phyloP scores from a whole-genome alignment of 2,329 filamentous ascomycete genomes.

The Colletotrichum scovillei region DNA sequence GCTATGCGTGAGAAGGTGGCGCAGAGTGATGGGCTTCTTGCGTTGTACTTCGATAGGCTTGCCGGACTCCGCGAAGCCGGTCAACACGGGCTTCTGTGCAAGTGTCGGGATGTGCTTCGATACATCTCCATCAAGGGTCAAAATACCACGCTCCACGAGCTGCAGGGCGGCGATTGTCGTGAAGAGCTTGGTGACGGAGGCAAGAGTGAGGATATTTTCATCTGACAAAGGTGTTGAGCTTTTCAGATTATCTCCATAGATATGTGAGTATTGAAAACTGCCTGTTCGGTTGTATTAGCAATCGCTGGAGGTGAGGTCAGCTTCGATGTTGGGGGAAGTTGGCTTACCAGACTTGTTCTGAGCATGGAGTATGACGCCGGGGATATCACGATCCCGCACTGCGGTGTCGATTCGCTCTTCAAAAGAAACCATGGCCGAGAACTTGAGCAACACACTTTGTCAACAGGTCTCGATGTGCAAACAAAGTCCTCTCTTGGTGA shows the following conservation, averaged over 20 bases:
- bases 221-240: conserved; percentile 47
- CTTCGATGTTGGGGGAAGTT: background rate
- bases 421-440: conserved; percentile 19
- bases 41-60: conserved; percentile 48
- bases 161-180: conserved; percentile 65
- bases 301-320: background rate
- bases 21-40: conserved; percentile 56
- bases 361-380: conserved; percentile 31
- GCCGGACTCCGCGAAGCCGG: conserved; percentile 55
- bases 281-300: background rate
- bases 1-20: conserved; percentile 63
- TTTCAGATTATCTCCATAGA: conserved; percentile 4
- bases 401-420: conserved; percentile 24
- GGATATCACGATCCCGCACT: conserved; percentile 26
- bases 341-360: conserved; percentile 27
- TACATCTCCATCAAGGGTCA: conserved; percentile 59
- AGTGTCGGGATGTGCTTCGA: conserved; percentile 59
- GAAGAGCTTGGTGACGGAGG: conserved; percentile 57
- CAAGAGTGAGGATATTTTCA: conserved; percentile 50
- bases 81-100: conserved; percentile 57
- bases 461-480: background rate
- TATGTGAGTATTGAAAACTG: conserved; percentile 23
- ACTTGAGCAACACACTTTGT: background rate
- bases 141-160: conserved; percentile 62
- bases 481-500: background rate